Evolutionary conservation across 495 filamentous ascomycete genomes (phyloP).

Genomic region (Tuber indicum): DNA sequence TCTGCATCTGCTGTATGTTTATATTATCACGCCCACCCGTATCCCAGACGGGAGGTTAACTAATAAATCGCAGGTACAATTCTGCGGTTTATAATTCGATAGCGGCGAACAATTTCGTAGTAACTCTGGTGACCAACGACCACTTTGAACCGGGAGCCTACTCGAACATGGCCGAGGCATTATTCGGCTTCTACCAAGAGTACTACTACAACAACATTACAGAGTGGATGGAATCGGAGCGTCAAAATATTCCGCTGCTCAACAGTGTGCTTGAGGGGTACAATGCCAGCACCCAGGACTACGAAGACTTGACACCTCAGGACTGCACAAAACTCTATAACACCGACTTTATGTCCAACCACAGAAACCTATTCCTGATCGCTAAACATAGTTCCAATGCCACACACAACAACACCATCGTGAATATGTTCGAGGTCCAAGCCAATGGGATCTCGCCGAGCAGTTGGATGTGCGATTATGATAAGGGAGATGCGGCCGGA

Average conservation of each 20-base stretch:
- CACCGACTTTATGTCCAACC: background rate
- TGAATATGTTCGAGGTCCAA: background rate
- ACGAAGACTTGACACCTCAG: background rate
- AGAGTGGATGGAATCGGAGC: no score
- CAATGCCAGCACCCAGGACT: background rate
- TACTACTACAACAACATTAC: no score
- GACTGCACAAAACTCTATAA: background rate
- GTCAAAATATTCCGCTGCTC: background rate
- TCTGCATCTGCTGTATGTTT: constrained; percentile 11
- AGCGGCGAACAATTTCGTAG: no score
- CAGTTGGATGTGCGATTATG: no score
- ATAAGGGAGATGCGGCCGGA: no score
- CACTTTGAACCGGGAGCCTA: background rate
- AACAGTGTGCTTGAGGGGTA: background rate
- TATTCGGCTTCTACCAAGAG: background rate
- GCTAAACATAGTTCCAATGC: background rate
- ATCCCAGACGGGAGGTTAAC: background rate
- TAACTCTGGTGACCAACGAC: background rate
- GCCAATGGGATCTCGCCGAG: background rate
- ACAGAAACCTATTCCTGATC: background rate
- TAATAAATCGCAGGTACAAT: constrained; percentile 1
- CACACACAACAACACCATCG: background rate
- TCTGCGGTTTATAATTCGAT: constrained; percentile 15
- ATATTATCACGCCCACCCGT: background rate
- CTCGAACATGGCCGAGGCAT: background rate